A percentile compares a stretch with the other conserved stretches of the same genome.
Evolutionary conservation across 208 protist species (phyloP).

Genomic region (Leishmania martiniquensis): DNA sequence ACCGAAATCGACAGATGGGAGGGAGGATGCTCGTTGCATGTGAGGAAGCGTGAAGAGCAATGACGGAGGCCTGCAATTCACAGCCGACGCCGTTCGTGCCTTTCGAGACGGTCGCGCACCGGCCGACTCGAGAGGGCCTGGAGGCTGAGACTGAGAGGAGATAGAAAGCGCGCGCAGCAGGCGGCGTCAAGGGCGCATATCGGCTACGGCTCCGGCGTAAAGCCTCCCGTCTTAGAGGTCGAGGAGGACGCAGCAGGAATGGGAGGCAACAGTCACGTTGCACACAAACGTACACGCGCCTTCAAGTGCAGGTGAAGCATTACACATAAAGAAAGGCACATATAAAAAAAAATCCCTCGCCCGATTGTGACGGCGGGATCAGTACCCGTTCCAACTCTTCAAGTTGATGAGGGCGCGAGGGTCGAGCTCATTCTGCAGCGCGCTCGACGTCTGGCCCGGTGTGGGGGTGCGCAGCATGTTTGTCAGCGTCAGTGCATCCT

Average conservation of each 20-base stretch:
- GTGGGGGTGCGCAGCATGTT: slow-evolving; percentile 83
- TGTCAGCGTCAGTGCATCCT: slow-evolving; percentile 71
- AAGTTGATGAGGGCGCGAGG: slow-evolving; percentile 59
- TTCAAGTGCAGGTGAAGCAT: too few species aligned
- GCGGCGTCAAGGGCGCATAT: background rate
- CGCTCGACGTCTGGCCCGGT: slow-evolving; percentile 74
- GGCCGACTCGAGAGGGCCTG: background rate
- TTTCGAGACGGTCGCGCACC: background rate
- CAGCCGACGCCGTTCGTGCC: background rate
- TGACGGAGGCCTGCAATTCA: background rate
- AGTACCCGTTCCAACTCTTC: slow-evolving; percentile 82
- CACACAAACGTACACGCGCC: background rate
- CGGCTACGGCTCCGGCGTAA: too few species aligned
- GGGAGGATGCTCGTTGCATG: background rate
- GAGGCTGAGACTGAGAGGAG: background rate
- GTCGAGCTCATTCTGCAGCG: slow-evolving; percentile 83
- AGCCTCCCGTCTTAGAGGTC: too few species aligned
- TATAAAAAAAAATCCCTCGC: too few species aligned
- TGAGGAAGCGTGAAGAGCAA: background rate
- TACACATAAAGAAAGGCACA: too few species aligned
- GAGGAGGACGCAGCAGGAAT: background rate
- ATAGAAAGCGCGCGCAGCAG: background rate
- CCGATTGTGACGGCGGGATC: slow-evolving; percentile 5
- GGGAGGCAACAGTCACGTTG: background rate
- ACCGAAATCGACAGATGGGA: too few species aligned